Evolutionary conservation across 2,329 filamentous ascomycete genomes (phyloP), one percentile per base, ranked within the genome.

Genomic region (Neofusicoccum laricinum): DNA sequence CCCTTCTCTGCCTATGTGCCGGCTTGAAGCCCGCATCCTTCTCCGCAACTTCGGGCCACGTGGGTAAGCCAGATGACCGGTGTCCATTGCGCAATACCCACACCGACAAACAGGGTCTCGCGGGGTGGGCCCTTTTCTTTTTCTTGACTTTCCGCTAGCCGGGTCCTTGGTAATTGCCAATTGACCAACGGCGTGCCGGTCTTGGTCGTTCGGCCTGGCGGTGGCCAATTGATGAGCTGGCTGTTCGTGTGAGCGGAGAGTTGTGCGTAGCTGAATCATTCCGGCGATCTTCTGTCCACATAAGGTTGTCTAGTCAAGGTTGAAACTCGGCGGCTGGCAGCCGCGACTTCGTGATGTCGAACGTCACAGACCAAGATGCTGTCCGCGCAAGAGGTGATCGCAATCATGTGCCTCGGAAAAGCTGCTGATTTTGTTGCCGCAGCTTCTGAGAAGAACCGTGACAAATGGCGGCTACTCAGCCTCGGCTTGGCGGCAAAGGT

Each of bases 311-410:
- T 43, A 40, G n/a, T 36, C 32, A 45, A 59, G 55, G 41, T 59
- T 46, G 15, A 59, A 15, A 40, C 7, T 38, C 55, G 55, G 41
- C 40, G 30, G 11, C 36, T 12, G 7, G 21, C 15, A 19, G 40
- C 21, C 21, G 11, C 36, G n/a, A 14, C 40, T 59, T 30, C 55
- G 7, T 59, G 36, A 41, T 19, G 55, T 46, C 30, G 55, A 15
- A 46, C 40, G 30, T 46, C 55, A 59, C 55, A 59, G 40, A 46
- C 55, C 55, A 59, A 41, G 53, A 7, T 58, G 53, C 32, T 58
- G 30, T 11, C 55, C 55, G 41, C 55, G 41, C 41, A 36, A 34
- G 11, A 36, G 17, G 25, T 19, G 14, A 57, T 4, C 11, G 53
- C 19, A 17, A 10, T 21, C 34, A 19, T 36, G 30, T 5, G 36